phyloP scores from a whole-genome alignment of 78 protist genomes.

The Planoprotostelium fungivorum region DNA sequence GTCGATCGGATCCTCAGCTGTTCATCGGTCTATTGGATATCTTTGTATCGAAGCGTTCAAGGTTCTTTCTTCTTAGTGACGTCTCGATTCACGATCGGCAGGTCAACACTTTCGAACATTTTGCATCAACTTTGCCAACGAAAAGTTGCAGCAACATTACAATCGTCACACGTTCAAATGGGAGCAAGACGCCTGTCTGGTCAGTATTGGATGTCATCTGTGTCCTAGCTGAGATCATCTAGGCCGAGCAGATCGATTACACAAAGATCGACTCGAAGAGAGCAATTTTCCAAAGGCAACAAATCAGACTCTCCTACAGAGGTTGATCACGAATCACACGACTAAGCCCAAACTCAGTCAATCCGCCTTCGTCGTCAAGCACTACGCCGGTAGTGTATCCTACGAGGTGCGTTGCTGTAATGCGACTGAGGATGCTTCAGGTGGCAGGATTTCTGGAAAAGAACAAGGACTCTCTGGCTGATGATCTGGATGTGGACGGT shows the following conservation, averaged over 20 bases:
- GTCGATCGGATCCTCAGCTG: background rate
- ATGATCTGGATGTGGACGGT: too few relatives aligned
- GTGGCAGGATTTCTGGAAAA: slow-evolving; percentile 59
- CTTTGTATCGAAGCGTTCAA: background rate
- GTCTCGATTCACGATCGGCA: too few relatives aligned
- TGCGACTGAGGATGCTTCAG: too few relatives aligned
- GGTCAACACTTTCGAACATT: background rate
- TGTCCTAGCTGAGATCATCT: too few relatives aligned
- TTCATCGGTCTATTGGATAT: background rate
- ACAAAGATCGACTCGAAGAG: slow-evolving; percentile 71
- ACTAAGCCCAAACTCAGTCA: slow-evolving; percentile 44
- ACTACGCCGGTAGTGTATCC: slow-evolving; percentile 79
- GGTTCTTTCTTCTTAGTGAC: too few relatives aligned
- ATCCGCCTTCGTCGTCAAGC: slow-evolving; percentile 47
- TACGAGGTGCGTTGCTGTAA: slow-evolving; percentile 59
- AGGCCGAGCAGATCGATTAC: slow-evolving; percentile 51
- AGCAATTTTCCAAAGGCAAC: slow-evolving; percentile 66
- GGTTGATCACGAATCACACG: slow-evolving; percentile 25
- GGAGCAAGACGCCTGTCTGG: background rate
- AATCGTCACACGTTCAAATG: background rate
- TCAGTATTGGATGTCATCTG: too few relatives aligned
- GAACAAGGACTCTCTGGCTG: slow-evolving; percentile 75
- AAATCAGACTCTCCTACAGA: slow-evolving; percentile 25
- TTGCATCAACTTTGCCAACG: background rate
- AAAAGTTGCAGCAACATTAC: background rate